A percentile compares a stretch with the other conserved stretches of the same genome.
Evolutionary conservation across 2,329 filamentous ascomycete genomes (phyloP).

Genomic region (Parastagonospora avenae): DNA sequence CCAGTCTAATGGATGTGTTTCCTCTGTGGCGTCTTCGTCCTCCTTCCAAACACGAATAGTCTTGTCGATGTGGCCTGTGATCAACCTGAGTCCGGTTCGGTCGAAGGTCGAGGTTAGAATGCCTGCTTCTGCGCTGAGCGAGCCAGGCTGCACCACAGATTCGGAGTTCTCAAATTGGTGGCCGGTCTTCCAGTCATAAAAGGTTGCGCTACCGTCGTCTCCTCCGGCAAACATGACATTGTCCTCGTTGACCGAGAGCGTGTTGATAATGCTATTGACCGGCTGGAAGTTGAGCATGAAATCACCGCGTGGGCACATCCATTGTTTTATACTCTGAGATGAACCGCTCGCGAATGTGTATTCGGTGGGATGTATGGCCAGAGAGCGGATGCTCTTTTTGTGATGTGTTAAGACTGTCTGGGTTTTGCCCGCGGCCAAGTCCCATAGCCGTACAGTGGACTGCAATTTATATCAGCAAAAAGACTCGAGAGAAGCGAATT

Average conservation of each 20-base stretch:
- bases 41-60: constrained; percentile 92
- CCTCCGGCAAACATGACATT: constrained; percentile 94
- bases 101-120: constrained; percentile 96
- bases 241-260: constrained; percentile 88
- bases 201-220: constrained; percentile 94
- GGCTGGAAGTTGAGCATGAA: constrained; percentile 99
- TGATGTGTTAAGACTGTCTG: constrained; percentile 97
- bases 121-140: constrained; percentile 89
- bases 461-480: too few species aligned
- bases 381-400: constrained; percentile 91
- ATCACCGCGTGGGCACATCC: constrained; percentile 96
- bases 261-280: constrained; percentile 96
- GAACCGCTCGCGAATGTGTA: constrained; percentile 96
- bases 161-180: constrained; percentile 89
- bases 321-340: constrained; percentile 95
- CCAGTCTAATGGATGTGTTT: constrained; percentile 92
- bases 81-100: constrained; percentile 82
- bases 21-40: constrained; percentile 86
- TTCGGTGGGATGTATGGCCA: constrained; percentile 85
- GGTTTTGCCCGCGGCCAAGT: constrained; percentile 92
- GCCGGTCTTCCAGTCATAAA: constrained; percentile 99
- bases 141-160: constrained; percentile 91
- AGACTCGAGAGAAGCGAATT: too few species aligned
- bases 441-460: constrained; percentile 70
- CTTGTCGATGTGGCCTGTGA: constrained; percentile 96